Evolutionary conservation across 1,139 yeast genomes (phyloP), one percentile per base, ranked within the genome.

Genomic region (Scheffersomyces titani): DNA sequence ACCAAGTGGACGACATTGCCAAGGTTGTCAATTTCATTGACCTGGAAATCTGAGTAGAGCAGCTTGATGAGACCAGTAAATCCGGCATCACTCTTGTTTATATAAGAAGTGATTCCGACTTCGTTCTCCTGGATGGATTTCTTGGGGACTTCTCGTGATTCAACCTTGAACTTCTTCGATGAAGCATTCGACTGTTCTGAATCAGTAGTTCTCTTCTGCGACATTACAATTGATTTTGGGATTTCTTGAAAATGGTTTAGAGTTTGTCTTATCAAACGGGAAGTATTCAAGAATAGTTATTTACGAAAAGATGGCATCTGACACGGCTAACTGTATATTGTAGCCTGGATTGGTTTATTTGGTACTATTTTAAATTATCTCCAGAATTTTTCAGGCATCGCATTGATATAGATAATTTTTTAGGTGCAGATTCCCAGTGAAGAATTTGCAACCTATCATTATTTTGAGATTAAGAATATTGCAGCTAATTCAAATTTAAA

Each of bases 31-130:
- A 94, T 88, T 71, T 96, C 99, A 70, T 92, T 92, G 50, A 94
- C 99, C 69, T 92, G 81, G 70, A 96, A 96, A 70, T 94, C 99
- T n/a, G 97, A 88, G 73, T 92, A 92, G 61, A 97, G 80, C 66
- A 90, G 96, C 71, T 94, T 94, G 63, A 94, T 80, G 16, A 83
- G 81, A 1, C 98, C 99, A 24, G 72, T 72, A 62, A 94, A 92
- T 2, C 97, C 97, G 3, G 81, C 74, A 9, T 78, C 70, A 16
- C 75, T 78, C 5, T 79, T 68, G 56, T 65, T 63, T 47, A 92
- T 74, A 65, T 78, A 92, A 56, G 85, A 84, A 1, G 92, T 86
- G 61, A 94, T 93, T 6, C 98, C 98, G 9, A 93, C 99, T 71
- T 90, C 96, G 6, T 64, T 54, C 70, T 91, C 98, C 54, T 76